These are phyloP conservation scores for Trichoderma endophyticum DNA, from an alignment of 2,329 filamentous ascomycete genomes.

Conservation along the genomic window DNA sequence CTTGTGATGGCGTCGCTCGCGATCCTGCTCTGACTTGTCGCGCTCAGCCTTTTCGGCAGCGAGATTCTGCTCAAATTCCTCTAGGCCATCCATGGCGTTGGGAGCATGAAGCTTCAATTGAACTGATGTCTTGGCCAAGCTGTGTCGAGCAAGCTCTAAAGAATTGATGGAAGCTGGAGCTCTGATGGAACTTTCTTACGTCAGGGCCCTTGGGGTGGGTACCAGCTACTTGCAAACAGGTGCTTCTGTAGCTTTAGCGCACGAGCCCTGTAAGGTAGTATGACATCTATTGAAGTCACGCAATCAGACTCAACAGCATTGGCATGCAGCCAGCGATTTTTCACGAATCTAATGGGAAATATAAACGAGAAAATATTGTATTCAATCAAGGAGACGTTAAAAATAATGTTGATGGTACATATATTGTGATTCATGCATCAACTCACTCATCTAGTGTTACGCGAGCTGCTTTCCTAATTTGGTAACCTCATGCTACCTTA, in stretches of 20 bases:
- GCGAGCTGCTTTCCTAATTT: not conserved
- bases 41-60: conserved; percentile 60
- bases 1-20: conserved; percentile 43
- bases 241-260: not conserved
- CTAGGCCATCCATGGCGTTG: conserved; percentile 49
- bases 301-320: not conserved
- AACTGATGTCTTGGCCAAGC: not conserved
- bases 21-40: conserved; percentile 45
- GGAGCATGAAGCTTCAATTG: not conserved
- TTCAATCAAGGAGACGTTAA: not conserved
- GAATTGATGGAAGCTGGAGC: too few relatives aligned
- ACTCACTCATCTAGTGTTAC: too few relatives aligned
- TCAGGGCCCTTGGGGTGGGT: not conserved
- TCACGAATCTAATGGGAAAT: not conserved
- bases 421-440: too few relatives aligned
- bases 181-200: conserved; percentile 1
- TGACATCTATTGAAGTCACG: not conserved
- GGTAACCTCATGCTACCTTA: not conserved
- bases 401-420: too few relatives aligned
- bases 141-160: not conserved
- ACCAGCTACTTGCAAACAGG: not conserved
- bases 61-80: conserved; percentile 75
- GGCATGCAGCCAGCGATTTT: not conserved
- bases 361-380: not conserved
- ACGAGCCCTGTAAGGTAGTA: not conserved